Evolutionary conservation across 164 flowering plant genomes (phyloP).

Genomic region (Aristolochia contorta): DNA sequence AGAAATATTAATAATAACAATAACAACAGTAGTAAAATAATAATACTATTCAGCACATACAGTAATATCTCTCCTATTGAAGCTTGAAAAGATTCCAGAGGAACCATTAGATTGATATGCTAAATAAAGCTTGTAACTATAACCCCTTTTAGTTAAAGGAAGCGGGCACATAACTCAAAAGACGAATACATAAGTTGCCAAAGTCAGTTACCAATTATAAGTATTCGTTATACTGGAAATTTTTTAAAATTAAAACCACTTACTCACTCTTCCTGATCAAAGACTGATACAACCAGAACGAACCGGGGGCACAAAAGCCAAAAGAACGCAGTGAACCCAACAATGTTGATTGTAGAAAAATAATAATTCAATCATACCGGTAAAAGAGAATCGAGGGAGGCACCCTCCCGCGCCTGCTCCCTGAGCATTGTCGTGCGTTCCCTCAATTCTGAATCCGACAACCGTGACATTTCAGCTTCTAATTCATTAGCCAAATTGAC

Average conservation of each 20-base stretch:
- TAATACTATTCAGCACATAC: not conserved
- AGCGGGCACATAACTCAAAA: no score
- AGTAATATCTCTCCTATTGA: no score
- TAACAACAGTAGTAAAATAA: not conserved
- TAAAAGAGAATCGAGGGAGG: slow-evolving; percentile 69
- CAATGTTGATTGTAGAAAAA: not conserved
- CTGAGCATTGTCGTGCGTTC: slow-evolving; percentile 50
- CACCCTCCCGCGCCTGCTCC: slow-evolving; percentile 55
- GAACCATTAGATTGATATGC: no score
- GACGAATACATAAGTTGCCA: no score
- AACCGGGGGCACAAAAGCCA: not conserved
- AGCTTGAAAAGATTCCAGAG: no score
- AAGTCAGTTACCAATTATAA: no score
- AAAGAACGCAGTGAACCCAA: not conserved
- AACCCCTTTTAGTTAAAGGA: no score
- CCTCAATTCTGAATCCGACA: slow-evolving; percentile 66
- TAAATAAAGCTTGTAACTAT: no score
- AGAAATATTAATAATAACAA: not conserved
- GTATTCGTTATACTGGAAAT: no score
- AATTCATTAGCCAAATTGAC: slow-evolving; percentile 46
- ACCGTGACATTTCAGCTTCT: slow-evolving; percentile 41
- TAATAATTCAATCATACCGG: slow-evolving; percentile 43
- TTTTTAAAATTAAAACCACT: not conserved
- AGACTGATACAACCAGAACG: not conserved
- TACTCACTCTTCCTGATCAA: not conserved